A percentile compares a stretch with the other conserved stretches of the same genome.
phyloP scores from a whole-genome alignment of 2,329 filamentous ascomycete genomes.

The Fusarium floridanum region DNA sequence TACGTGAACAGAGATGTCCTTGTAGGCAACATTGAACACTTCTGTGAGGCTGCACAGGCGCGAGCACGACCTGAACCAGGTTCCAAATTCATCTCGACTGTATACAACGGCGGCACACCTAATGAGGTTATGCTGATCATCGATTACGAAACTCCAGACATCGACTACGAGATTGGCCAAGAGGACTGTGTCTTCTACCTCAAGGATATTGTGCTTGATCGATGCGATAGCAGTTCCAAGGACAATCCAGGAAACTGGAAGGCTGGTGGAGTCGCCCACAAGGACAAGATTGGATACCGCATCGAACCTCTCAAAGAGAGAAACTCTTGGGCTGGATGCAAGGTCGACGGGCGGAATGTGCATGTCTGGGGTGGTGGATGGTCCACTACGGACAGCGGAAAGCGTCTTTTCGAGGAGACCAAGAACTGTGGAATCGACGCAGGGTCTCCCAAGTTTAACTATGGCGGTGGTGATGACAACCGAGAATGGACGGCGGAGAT shows the following conservation, averaged over 20 bases:
- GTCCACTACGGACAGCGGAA: neutral
- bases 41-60: neutral
- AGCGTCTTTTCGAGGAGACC: neutral
- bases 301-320: neutral
- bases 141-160: neutral
- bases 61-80: neutral
- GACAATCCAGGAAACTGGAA: conserved; percentile 4
- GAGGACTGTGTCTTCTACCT: neutral
- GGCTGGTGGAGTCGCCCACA: neutral
- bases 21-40: neutral
- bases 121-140: neutral
- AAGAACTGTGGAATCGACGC: neutral
- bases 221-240: neutral
- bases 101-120: neutral
- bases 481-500: neutral
- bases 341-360: neutral
- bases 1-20: neutral
- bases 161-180: neutral
- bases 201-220: neutral
- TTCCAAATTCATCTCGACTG: neutral
- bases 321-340: neutral
- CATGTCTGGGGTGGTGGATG: neutral
- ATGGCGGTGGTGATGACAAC: neutral
- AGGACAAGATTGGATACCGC: neutral
- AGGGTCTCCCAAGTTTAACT: neutral